Conservation (phyloP, 495 filamentous ascomycete genomes). For the Penicillium pulvis region DNA sequence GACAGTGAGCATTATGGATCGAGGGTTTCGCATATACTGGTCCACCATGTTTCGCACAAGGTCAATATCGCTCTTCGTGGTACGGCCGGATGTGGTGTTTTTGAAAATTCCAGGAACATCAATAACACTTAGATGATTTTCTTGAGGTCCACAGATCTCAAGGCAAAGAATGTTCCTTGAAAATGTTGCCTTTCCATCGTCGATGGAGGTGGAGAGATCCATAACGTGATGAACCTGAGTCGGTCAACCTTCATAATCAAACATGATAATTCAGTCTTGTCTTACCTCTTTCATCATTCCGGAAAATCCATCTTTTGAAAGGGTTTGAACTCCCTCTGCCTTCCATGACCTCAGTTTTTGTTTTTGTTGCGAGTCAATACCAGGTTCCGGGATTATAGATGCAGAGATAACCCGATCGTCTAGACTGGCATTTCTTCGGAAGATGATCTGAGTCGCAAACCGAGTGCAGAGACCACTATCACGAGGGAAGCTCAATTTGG, state of each 20-base stretch:
- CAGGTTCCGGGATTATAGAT: too few species aligned
- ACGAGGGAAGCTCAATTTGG: constrained; percentile 43
- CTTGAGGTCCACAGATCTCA: constrained; percentile 58
- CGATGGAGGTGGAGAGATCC: constrained; percentile 26
- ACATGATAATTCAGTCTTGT: too few species aligned
- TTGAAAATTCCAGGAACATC: constrained; percentile 67
- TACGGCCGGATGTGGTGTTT: constrained; percentile 49
- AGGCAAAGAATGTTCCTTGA: constrained; percentile 59
- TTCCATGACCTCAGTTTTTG: too few species aligned
- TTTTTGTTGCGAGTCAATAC: too few species aligned
- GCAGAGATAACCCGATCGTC: too few species aligned
- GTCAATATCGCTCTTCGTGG: constrained; percentile 49
- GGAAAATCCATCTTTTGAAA: too few species aligned
- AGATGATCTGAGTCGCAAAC: constrained; percentile 50
- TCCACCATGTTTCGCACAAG: constrained; percentile 57
- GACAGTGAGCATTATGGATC: constrained; percentile 61
- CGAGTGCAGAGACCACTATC: constrained; percentile 46
- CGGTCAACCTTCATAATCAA: too few species aligned
- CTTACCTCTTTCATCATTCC: too few species aligned
- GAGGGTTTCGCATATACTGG: constrained; percentile 52
- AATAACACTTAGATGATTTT: constrained; percentile 61
- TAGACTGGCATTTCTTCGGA: constrained; percentile 38
- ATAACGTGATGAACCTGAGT: constrained; percentile 12
- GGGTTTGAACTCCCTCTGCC: too few species aligned
- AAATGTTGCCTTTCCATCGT: constrained; percentile 41